phyloP scores from a whole-genome alignment of 495 filamentous ascomycete genomes.

The Aspergillus sclerotioniger region DNA sequence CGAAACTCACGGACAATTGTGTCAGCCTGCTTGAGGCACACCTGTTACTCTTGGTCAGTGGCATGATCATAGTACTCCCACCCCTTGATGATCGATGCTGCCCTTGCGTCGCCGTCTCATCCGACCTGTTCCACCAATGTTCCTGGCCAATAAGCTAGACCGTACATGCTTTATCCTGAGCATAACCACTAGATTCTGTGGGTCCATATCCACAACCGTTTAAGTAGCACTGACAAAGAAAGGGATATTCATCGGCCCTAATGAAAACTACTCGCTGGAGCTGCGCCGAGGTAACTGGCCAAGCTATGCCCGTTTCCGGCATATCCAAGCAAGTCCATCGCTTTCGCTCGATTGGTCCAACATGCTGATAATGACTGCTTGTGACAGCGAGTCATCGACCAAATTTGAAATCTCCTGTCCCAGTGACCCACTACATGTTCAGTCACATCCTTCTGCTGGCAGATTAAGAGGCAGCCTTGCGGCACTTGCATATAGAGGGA shows the following conservation, averaged over 20 bases:
- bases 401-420: neutral
- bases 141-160: neutral
- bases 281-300: neutral
- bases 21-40: neutral
- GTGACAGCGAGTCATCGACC: slow-evolving; percentile 1
- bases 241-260: neutral
- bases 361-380: neutral
- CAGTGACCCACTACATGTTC: slow-evolving; percentile 7
- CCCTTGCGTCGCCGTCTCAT: slow-evolving; percentile 4
- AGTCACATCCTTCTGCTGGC: slow-evolving; percentile 1
- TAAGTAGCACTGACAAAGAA: neutral
- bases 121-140: neutral
- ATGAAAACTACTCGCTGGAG: no score
- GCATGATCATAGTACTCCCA: slow-evolving; percentile 1
- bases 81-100: slow-evolving; percentile 5
- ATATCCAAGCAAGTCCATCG: slow-evolving; percentile 9
- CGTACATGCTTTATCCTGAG: neutral
- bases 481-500: slow-evolving; percentile 4
- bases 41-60: slow-evolving; percentile 1
- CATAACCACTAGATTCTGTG: neutral
- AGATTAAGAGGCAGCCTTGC: slow-evolving; percentile 4
- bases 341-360: neutral
- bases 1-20: neutral
- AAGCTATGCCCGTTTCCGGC: slow-evolving; percentile 9
- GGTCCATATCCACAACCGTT: neutral